A percentile compares a stretch with the other conserved stretches of the same genome.
These are phyloP conservation scores for Epichloe uncinata DNA, from an alignment of 2,329 filamentous ascomycete species.

Conservation along the genomic window DNA sequence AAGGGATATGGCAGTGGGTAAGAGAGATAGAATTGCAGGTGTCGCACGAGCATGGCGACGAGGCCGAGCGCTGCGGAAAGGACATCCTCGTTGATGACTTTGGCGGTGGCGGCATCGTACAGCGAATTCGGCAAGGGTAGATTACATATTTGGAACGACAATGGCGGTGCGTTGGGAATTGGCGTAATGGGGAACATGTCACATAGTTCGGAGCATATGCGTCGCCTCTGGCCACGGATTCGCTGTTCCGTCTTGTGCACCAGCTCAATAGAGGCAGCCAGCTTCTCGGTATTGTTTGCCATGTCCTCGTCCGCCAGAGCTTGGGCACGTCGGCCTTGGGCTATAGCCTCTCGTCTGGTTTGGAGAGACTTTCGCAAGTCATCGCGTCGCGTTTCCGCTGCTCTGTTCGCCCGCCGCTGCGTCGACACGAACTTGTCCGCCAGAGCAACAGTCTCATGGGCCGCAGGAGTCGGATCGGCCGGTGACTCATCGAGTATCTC, in stretches of 20 bases:
- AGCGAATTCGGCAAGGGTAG: conserved; percentile 68
- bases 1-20: conserved; percentile 73
- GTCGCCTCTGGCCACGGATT: conserved; percentile 73
- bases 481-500: conserved; percentile 32
- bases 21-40: conserved; percentile 71
- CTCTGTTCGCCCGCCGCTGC: conserved; percentile 53
- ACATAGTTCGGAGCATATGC: conserved; percentile 73
- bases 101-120: conserved; percentile 41
- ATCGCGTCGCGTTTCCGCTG: conserved; percentile 47
- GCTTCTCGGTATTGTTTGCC: conserved; percentile 42
- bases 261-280: conserved; percentile 41
- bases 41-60: conserved; percentile 59
- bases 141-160: conserved; percentile 74
- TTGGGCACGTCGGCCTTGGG: conserved; percentile 46
- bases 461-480: conserved; percentile 30
- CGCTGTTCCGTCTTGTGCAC: conserved; percentile 46
- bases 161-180: conserved; percentile 36
- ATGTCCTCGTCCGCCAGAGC: conserved; percentile 46
- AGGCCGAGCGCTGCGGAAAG: conserved; percentile 73
- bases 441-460: conserved; percentile 34
- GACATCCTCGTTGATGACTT: conserved; percentile 47
- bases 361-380: conserved; percentile 55
- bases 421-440: conserved; percentile 42
- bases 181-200: conserved; percentile 72
- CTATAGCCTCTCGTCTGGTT: conserved; percentile 54